Evolutionary conservation across 1,284 basidiomycete genomes (phyloP).

Genomic region (Cryptococcus amylolentus): DNA sequence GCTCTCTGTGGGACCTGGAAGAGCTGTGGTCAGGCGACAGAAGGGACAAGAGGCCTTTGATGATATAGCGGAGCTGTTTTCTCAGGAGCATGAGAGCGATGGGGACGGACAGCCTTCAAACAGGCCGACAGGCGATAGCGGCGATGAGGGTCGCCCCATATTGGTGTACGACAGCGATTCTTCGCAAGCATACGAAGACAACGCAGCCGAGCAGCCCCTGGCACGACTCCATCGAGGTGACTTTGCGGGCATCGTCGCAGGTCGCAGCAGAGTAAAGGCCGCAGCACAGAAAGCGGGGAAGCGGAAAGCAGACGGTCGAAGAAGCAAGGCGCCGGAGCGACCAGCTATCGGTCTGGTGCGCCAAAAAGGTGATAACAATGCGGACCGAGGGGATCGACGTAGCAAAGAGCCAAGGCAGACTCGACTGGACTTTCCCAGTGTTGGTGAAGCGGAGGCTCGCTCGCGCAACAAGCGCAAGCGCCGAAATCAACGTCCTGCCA

Average conservation of each 20-base stretch:
- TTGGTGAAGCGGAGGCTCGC: conserved; percentile 11
- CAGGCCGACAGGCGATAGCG: background rate
- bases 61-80: conserved; percentile 16
- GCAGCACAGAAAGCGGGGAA: background rate
- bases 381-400: background rate
- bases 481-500: conserved; percentile 28
- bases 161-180: conserved; percentile 18
- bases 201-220: conserved; percentile 25
- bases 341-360: conserved; percentile 26
- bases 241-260: conserved; percentile 39
- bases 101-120: background rate
- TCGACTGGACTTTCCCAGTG: conserved; percentile 32
- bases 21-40: conserved; percentile 32
- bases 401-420: conserved; percentile 21
- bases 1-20: conserved; percentile 35
- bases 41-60: conserved; percentile 8
- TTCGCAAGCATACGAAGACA: conserved; percentile 35
- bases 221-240: conserved; percentile 40
- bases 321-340: conserved; percentile 2
- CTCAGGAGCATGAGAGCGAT: conserved; percentile 11
- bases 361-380: background rate
- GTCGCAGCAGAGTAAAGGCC: conserved; percentile 1
- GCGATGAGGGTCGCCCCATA: conserved; percentile 5
- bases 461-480: conserved; percentile 12
- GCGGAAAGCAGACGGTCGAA: background rate